A percentile compares a stretch with the other conserved stretches of the same genome.
phyloP scores from a whole-genome alignment of 2,329 filamentous ascomycete genomes.

The Colletotrichum lindemuthianum region DNA sequence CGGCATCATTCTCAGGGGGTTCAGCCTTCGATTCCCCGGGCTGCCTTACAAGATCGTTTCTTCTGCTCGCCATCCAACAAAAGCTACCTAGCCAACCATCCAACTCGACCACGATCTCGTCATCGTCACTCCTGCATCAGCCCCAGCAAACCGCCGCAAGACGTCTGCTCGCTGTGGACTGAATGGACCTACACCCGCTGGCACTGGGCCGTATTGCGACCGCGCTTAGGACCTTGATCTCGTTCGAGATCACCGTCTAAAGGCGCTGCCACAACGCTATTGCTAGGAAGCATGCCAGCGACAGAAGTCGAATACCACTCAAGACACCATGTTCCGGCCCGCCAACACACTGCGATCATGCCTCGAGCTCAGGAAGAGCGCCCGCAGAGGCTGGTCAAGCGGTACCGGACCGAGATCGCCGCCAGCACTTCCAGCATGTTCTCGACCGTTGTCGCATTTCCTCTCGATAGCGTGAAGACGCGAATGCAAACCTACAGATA shows the following conservation, averaged over 20 bases:
- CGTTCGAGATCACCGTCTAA: constrained; percentile 59
- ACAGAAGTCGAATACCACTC: constrained; percentile 48
- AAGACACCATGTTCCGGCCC: constrained; percentile 56
- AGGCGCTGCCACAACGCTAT: constrained; percentile 52
- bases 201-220: constrained; percentile 59
- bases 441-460: constrained; percentile 83
- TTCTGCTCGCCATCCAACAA: neutral
- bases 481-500: constrained; percentile 90
- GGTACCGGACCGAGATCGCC: constrained; percentile 82
- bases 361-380: constrained; percentile 43
- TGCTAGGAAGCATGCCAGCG: constrained; percentile 48
- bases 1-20: constrained; percentile 35
- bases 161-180: constrained; percentile 21
- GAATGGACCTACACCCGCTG: constrained; percentile 34
- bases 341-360: constrained; percentile 54
- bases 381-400: constrained; percentile 69
- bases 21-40: constrained; percentile 38
- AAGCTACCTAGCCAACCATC: no score
- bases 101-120: constrained; percentile 3
- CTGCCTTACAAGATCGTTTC: constrained; percentile 2
- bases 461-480: constrained; percentile 88
- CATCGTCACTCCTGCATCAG: constrained; percentile 17
- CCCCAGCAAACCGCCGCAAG: constrained; percentile 6
- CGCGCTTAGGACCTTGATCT: constrained; percentile 69
- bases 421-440: constrained; percentile 81